Evolutionary conservation across 768 basidiomycete genomes (phyloP).

Genomic region (Cystofilobasidium bisporidii): DNA sequence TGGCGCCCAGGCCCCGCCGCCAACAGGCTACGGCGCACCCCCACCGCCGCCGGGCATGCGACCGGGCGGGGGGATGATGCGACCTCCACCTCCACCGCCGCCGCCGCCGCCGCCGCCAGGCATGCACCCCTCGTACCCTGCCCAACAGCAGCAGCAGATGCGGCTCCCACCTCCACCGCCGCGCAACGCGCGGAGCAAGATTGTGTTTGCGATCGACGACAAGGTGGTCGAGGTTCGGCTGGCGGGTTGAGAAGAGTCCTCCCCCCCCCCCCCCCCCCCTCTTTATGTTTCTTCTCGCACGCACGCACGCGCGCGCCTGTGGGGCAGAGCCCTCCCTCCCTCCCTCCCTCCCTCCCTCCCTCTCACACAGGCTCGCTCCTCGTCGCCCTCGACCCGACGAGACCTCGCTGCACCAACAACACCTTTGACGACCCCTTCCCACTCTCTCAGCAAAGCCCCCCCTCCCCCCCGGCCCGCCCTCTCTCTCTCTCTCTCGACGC

Average conservation of each 20-base stretch:
- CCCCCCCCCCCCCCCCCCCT: too few species aligned
- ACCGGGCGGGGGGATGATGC: not conserved
- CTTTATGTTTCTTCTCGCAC: too few species aligned
- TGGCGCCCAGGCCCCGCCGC: constrained; percentile 1
- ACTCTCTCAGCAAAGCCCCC: too few species aligned
- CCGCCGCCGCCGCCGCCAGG: not conserved
- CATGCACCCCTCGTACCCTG: not conserved
- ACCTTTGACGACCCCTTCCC: too few species aligned
- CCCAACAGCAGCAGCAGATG: constrained; percentile 19
- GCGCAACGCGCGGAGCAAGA: constrained; percentile 15
- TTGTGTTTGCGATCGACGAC: constrained; percentile 27
- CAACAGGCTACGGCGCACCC: not conserved
- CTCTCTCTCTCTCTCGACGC: too few species aligned
- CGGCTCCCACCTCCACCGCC: constrained; percentile 21
- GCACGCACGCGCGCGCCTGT: not conserved
- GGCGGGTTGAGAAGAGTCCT: not conserved
- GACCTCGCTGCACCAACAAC: too few species aligned
- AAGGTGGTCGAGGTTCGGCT: not conserved
- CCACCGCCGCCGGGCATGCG: not conserved
- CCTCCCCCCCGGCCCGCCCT: too few species aligned
- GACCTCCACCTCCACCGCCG: not conserved
- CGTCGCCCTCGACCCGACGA: too few species aligned
- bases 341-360: not conserved
- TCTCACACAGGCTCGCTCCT: too few species aligned
- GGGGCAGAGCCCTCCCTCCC: too few species aligned